These are phyloP conservation scores for Lanmaoa rubissima DNA, from an alignment of 768 basidiomycete genomes.

Conservation along the genomic window DNA sequence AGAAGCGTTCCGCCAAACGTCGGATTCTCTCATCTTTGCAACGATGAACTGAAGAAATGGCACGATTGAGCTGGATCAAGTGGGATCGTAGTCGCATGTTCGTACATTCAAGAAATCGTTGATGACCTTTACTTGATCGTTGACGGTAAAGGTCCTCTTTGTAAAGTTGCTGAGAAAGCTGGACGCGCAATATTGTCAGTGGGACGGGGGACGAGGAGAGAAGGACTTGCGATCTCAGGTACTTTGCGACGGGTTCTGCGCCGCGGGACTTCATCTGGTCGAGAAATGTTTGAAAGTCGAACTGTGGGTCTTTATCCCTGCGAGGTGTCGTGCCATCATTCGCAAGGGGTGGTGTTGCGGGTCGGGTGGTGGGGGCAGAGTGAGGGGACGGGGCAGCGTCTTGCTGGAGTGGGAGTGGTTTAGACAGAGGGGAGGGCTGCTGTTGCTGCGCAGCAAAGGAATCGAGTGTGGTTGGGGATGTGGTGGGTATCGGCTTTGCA, in stretches of 20 bases:
- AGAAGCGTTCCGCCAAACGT: constrained; percentile 76
- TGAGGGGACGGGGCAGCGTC: not conserved
- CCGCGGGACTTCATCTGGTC: constrained; percentile 88
- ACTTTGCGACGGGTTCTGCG: constrained; percentile 93
- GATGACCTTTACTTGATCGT: constrained; percentile 93
- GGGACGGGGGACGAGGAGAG: not conserved
- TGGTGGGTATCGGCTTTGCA: not conserved
- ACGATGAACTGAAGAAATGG: constrained; percentile 73
- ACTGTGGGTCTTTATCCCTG: constrained; percentile 47
- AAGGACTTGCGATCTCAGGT: constrained; percentile 82
- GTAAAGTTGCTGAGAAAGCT: constrained; percentile 94
- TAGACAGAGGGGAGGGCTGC: not conserved
- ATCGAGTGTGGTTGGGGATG: not conserved
- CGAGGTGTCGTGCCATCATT: constrained; percentile 19
- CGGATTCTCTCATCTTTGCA: constrained; percentile 78
- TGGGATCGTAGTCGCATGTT: not conserved
- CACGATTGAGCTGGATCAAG: constrained; percentile 12
- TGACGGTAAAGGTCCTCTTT: constrained; percentile 87
- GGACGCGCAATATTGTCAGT: not conserved
- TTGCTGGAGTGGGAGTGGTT: not conserved
- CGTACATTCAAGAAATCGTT: constrained; percentile 85
- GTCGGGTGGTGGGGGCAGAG: constrained; percentile 20
- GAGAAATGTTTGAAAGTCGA: constrained; percentile 93
- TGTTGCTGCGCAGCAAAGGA: not conserved
- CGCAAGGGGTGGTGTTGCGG: constrained; percentile 24